Base-by-base conservation (phyloP, 768 basidiomycete genomes). In the Lactarius vividus region DNA sequence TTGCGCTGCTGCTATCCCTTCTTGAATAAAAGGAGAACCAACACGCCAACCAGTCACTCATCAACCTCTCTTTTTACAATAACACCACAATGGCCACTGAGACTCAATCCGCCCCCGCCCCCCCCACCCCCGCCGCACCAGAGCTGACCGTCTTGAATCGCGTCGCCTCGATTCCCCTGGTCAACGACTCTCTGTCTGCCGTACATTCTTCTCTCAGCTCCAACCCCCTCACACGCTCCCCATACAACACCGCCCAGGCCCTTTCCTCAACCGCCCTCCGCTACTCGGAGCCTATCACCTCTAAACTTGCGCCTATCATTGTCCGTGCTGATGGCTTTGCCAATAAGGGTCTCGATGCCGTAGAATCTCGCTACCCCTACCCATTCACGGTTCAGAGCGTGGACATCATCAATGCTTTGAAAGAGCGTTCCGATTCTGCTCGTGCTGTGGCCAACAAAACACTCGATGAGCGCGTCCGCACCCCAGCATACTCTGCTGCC, bases 341-440 rank as follows among this genome's bases (percentile, higher is more conserved):
- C 33, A 89, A 91, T 82, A 87, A 84, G 79, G 88, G 85, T 33
- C 81, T 91, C 44, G 90, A 93, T 73, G 85, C 75, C 23, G 88
- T 92, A 61, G 82, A 92, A 79, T 80, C 82, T 61, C 84, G 84
- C 60, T 91, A 86, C 73, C 92, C 91, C 15, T 88, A 87, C 73
- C 84, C 90, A 5, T 94, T 92, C 82, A 80, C 85, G 66, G 84
- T 84, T 20, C 84, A 85, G 71, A 87, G 90, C 3, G 88, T 88
- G 71, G 90, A 92, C 3, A 83, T 94, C 26, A 79, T 79, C 35
- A 80, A 78, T 13, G 85, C 83, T 66, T 80, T 91, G 44, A 85
- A 83, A 70, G 80, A 85, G 65, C 79, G 80, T 64, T 83, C 80
- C 57, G 82, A 88, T 72, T 83, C 84, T 52, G 80, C 83, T 7